Base-by-base conservation (phyloP, 108 stramenopile genomes). In the Cyclotella baltica region DNA sequence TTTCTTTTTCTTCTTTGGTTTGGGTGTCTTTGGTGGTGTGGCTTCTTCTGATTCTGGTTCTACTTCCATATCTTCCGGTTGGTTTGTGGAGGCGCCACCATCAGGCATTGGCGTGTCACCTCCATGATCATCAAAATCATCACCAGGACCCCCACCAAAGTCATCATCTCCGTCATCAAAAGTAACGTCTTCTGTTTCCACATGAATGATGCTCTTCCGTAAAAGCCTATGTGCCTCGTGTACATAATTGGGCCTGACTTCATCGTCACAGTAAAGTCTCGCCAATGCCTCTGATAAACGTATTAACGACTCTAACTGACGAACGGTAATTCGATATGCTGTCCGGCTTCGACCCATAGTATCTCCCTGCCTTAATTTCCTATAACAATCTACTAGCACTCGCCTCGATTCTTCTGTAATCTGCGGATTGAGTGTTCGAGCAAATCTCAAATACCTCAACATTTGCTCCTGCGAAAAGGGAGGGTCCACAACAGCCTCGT, bases 291-390 rank as follows among this genome's bases (percentile, higher is more conserved):
- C 99, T 19, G 95, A 94, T 30, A 99, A 89, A 16, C 99, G 96
- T 75, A 99, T 93, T 87, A 99, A 85, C 23, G 96, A 96, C 84
- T 99, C 99, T 25, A 99, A 88, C 85, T 99, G 99, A 51, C 99
- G 94, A 47, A 99, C 99, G 5, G 99, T 99, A 73, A 99, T 98
- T 31, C 99, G 93, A 76, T 98, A 99, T 8, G 99, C 98, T 9
- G 97, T 96, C 27, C 96, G 88, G 62, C 83, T 93, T 30, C 96
- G 86, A 19, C 99, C 99, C 72, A 98, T 75, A 30, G 91, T 92
- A 76, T 99, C 99, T 25, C 96, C 93, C 85, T 98, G 96, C 18
- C 99, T 90, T 22, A 99, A 86, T 40, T 92, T 94, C 11, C 97
- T 90, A 76, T 99, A 99, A 78, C 98, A 99, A 64, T 96, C 96